Evolutionary conservation across 192 early-diverging fungal genomes (phyloP).

Genomic region (Coemansia sp.): DNA sequence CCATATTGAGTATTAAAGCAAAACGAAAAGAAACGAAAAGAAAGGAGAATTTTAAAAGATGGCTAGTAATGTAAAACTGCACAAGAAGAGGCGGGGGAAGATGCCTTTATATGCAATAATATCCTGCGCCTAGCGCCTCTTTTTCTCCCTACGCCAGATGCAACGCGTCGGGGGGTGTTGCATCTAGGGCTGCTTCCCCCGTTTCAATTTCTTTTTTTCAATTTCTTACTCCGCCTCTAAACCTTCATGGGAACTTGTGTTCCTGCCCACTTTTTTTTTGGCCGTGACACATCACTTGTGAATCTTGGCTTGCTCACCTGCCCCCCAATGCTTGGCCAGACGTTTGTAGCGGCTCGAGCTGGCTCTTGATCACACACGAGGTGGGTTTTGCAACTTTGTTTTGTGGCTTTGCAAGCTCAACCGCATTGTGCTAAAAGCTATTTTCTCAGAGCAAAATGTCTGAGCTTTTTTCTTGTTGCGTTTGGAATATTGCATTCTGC

Average conservation of each 20-base stretch:
- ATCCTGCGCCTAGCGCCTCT: conserved; percentile 15
- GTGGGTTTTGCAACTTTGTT: no score
- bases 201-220: no score
- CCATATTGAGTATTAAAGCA: conserved; percentile 15
- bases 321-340: no score
- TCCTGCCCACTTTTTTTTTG: no score
- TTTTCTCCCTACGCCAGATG: conserved; percentile 1
- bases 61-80: background rate
- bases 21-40: background rate
- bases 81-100: conserved; percentile 1
- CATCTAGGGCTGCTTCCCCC: no score
- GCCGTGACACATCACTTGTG: no score
- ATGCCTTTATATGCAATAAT: conserved; percentile 1
- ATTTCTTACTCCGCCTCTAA: no score
- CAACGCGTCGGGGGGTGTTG: background rate
- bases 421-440: background rate
- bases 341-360: no score
- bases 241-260: no score
- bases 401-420: background rate
- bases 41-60: background rate
- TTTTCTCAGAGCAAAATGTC: conserved; percentile 3
- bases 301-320: no score
- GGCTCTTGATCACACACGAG: no score
- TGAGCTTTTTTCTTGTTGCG: background rate
- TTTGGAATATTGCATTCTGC: background rate